These are phyloP conservation scores for Candida chilensis DNA, from an alignment of 805 yeast species.

Conservation along the genomic window DNA sequence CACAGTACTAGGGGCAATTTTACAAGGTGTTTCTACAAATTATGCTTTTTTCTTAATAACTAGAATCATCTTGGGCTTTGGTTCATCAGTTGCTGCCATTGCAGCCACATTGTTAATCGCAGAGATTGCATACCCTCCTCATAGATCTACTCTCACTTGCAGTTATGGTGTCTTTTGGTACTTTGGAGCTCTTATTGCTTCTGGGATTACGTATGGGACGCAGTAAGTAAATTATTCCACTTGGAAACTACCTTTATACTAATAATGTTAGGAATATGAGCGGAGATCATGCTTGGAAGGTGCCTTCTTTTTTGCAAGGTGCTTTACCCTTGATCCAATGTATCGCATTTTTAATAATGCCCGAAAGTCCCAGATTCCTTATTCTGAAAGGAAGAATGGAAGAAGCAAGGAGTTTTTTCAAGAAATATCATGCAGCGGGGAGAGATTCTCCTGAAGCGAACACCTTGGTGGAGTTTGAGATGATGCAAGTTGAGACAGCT, in stretches of 20 bases:
- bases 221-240: too few relatives aligned
- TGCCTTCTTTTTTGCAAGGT: conserved; percentile 13
- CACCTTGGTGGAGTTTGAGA: too few relatives aligned
- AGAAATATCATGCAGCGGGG: too few relatives aligned
- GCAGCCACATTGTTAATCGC: conserved; percentile 12
- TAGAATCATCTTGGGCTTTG: conserved; percentile 12
- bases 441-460: too few relatives aligned
- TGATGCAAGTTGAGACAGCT: too few relatives aligned
- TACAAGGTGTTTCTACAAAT: conserved; percentile 25
- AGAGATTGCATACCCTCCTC: conserved; percentile 8
- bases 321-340: conserved; percentile 18
- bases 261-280: conserved; percentile 11
- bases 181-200: conserved; percentile 13
- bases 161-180: conserved; percentile 14
- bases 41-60: conserved; percentile 13
- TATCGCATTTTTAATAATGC: conserved; percentile 41
- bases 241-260: too few relatives aligned
- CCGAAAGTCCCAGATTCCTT: conserved; percentile 64
- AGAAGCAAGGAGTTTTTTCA: conserved; percentile 45
- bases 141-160: too few relatives aligned
- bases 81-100: conserved; percentile 8
- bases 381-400: conserved; percentile 38
- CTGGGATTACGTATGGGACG: conserved; percentile 15
- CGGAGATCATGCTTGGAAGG: conserved; percentile 8
- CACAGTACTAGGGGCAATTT: conserved; percentile 20